Base-by-base conservation (phyloP, 2,329 filamentous ascomycete genomes). In the Diaporthe sp. region DNA sequence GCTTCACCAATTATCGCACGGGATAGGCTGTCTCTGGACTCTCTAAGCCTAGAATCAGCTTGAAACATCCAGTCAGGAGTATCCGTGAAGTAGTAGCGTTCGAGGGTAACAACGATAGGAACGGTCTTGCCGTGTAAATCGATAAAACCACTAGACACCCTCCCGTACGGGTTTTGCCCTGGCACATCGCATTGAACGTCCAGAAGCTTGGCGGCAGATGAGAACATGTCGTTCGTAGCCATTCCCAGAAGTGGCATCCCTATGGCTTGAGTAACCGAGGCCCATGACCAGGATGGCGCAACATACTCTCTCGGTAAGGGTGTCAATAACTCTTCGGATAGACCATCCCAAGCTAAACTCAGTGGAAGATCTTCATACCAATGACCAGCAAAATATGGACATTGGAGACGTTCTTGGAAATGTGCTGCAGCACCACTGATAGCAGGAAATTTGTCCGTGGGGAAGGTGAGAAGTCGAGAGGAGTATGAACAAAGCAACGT, bases 21-120 rank as follows among this genome's bases (percentile, higher is more conserved):
- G 46, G 19, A 49, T 1, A 49, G 6, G 46, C 46, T 49, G 46
- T 49, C 46, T 22, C 46, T 19, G 46, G 19, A 49, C 46, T 22
- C 0, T 22, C 1, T n/a, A 49, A 49, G 19, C 9, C 0, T 22
- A 49, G 6, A 9, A 49, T 49, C 46, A 9, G 46, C 6, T 22
- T 10, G 0, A 49, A 49, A 49, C 0, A 1, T 6, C 46, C 46
- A 49, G 0, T 1, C 15, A 46, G 44, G 44, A 0, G 44, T 22
- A 17, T 7, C 1, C 1, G 6, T 19, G 2, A 0, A 0, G 44
- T 46, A 46, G 44, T 2, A 17, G 1, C 13, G 6, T 1, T 0
- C 19, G 17, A 46, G 15, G 0, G 13, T 46, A 7, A 46, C 44
- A 46, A 19, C 17, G 44, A 46, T 0, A 46, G 44, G 15, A 46